Conservation (phyloP, 2,329 filamentous ascomycete genomes). For the Nannizziopsis arthrosporioides region DNA sequence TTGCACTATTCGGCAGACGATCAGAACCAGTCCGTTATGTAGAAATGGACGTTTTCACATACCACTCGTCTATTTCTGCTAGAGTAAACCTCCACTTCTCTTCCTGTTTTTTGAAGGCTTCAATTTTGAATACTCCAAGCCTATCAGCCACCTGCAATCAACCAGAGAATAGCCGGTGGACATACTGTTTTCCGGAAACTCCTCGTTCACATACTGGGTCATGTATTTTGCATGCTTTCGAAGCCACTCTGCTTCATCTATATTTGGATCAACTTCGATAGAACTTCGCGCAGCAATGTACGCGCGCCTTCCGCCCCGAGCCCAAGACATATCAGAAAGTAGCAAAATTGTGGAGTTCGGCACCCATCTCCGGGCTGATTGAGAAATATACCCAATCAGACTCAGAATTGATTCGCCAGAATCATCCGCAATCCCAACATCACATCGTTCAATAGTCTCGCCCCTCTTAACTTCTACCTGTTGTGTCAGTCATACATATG, state of each 20-base stretch:
- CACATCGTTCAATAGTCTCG: constrained; percentile 29
- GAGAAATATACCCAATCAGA: constrained; percentile 33
- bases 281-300: constrained; percentile 33
- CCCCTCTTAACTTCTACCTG: constrained; percentile 35
- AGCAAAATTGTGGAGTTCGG: constrained; percentile 34
- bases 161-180: background rate
- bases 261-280: constrained; percentile 38
- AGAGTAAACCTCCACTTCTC: constrained; percentile 14
- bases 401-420: constrained; percentile 38
- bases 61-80: constrained; percentile 16
- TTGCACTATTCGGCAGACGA: constrained; percentile 1
- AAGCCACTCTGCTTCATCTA: constrained; percentile 37
- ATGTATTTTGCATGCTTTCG: constrained; percentile 33
- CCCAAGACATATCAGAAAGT: constrained; percentile 31
- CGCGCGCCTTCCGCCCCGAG: constrained; percentile 24
- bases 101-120: constrained; percentile 7
- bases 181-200: constrained; percentile 29
- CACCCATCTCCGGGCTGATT: constrained; percentile 27
- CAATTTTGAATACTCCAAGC: constrained; percentile 13
- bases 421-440: constrained; percentile 40
- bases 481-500: background rate
- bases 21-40: background rate
- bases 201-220: constrained; percentile 37
- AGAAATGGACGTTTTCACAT: background rate
- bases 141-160: background rate